Percentiles rank a stretch among this genome's conserved stretches.
These are phyloP conservation scores for Chlorella ohadii DNA, from an alignment of 139 green algal genomes.

Conservation along the genomic window DNA sequence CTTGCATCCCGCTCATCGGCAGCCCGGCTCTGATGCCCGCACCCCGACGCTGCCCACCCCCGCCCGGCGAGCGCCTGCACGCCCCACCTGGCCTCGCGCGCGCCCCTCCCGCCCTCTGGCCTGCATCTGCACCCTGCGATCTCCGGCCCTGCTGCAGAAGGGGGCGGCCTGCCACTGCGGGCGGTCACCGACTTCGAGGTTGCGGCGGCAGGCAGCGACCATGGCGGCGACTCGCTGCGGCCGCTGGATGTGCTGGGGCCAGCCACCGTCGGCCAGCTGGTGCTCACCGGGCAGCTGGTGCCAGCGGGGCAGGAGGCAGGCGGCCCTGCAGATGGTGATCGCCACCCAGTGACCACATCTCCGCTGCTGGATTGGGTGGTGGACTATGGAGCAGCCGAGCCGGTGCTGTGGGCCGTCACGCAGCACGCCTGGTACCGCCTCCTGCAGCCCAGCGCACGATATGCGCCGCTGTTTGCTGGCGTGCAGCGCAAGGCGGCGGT, in stretches of 20 bases:
- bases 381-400: constrained; percentile 19
- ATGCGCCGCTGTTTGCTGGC: neutral
- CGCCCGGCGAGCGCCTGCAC: too few species aligned
- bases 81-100: too few species aligned
- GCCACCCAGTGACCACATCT: neutral
- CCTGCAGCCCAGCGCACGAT: neutral
- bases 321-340: neutral
- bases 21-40: too few species aligned
- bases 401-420: constrained; percentile 33
- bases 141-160: too few species aligned
- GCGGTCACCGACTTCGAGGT: constrained; percentile 32
- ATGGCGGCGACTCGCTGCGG: neutral
- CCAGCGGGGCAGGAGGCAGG: neutral
- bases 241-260: neutral
- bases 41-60: too few species aligned
- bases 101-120: too few species aligned
- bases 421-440: constrained; percentile 39
- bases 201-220: neutral
- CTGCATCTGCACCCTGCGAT: too few species aligned
- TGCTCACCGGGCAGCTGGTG: neutral
- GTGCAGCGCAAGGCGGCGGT: neutral
- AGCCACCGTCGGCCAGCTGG: constrained; percentile 5
- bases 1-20: too few species aligned
- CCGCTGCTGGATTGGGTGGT: constrained; percentile 38
- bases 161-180: constrained; percentile 34